Conservation (phyloP, 768 basidiomycete species). For the Lactifluus piperatus region DNA sequence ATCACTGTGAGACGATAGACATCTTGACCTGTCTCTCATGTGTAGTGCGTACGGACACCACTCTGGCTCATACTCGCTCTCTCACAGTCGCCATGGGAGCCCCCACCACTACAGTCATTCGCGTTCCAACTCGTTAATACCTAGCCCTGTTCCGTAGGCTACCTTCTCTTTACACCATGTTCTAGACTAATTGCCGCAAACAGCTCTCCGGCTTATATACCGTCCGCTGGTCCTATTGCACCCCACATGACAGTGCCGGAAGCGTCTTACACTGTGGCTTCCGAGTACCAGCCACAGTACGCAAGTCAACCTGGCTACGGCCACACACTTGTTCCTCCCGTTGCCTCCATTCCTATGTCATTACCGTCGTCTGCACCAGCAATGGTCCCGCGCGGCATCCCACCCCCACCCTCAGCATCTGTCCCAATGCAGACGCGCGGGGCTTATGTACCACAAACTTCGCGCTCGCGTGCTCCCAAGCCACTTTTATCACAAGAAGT, state of each 20-base stretch:
- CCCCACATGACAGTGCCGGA: background rate
- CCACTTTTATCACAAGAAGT: conserved; percentile 5
- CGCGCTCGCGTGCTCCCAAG: background rate
- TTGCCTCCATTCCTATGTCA: background rate
- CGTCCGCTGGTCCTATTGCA: background rate
- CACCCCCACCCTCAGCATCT: background rate
- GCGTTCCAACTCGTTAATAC: background rate
- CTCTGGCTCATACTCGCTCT: background rate
- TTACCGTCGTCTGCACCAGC: background rate
- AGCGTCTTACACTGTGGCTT: background rate
- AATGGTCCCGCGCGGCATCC: background rate
- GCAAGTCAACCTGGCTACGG: background rate
- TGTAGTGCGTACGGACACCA: background rate
- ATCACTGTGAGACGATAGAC: background rate
- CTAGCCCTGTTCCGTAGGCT: conserved; percentile 7
- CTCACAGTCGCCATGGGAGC: background rate
- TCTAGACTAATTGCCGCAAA: background rate
- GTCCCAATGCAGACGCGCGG: background rate
- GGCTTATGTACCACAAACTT: background rate
- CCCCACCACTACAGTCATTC: background rate
- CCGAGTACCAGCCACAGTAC: background rate
- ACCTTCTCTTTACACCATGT: background rate
- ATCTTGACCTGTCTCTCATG: background rate
- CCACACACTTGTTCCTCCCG: background rate
- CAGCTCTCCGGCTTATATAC: background rate